These are phyloP conservation scores for Ogataea degrootiae DNA, from an alignment of 805 yeast genomes.

Conservation along the genomic window DNA sequence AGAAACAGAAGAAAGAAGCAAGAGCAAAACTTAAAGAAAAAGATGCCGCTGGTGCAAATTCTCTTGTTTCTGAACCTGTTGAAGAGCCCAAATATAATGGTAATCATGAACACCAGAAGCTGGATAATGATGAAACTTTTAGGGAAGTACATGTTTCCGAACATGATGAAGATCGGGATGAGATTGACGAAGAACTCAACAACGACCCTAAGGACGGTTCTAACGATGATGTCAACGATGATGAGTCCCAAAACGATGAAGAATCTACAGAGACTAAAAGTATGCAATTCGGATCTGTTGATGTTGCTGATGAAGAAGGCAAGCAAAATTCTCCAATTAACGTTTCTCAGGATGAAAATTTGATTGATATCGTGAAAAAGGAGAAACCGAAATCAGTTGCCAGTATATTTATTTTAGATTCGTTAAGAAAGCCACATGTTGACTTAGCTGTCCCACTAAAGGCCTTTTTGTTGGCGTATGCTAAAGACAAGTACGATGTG, in stretches of 20 bases:
- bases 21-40: conserved; percentile 1
- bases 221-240: too few species aligned
- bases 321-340: neutral
- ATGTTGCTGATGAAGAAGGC: neutral
- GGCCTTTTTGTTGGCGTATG: conserved; percentile 60
- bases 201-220: too few species aligned
- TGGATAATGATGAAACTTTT: too few species aligned
- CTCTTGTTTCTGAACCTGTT: neutral
- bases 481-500: conserved; percentile 54
- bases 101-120: too few species aligned
- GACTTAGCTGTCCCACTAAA: conserved; percentile 50
- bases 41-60: neutral
- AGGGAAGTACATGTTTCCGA: too few species aligned
- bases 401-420: conserved; percentile 65
- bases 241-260: too few species aligned
- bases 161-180: too few species aligned
- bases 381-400: conserved; percentile 21
- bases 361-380: neutral
- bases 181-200: too few species aligned
- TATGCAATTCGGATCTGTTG: too few species aligned
- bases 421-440: conserved; percentile 57
- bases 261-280: too few species aligned
- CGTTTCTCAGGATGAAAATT: neutral
- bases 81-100: neutral
- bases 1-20: neutral